Evolutionary conservation across 768 basidiomycete species (phyloP).

Genomic region (Chalciporus chontae): DNA sequence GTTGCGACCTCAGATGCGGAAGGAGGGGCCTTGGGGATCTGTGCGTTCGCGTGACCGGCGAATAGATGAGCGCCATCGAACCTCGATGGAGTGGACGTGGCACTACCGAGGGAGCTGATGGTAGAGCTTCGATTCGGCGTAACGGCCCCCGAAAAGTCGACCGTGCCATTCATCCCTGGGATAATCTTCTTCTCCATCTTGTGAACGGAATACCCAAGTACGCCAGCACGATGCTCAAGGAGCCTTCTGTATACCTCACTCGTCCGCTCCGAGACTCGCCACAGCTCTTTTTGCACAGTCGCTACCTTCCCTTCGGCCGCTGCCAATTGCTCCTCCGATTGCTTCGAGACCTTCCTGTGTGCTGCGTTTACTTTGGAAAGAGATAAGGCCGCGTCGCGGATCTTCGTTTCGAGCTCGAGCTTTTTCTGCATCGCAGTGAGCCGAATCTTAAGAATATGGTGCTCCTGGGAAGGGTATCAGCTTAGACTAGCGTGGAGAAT

Average conservation of each 20-base stretch:
- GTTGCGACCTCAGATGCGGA: constrained; percentile 43
- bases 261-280: constrained; percentile 60
- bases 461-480: constrained; percentile 49
- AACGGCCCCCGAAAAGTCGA: constrained; percentile 48
- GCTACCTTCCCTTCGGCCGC: constrained; percentile 73
- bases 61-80: constrained; percentile 87
- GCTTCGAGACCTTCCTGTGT: constrained; percentile 57
- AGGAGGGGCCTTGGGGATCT: constrained; percentile 46
- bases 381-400: constrained; percentile 80
- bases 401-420: constrained; percentile 77
- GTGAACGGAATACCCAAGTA: constrained; percentile 69
- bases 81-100: constrained; percentile 44
- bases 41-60: constrained; percentile 71
- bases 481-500: constrained; percentile 8
- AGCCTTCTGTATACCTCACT: constrained; percentile 61
- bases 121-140: constrained; percentile 50
- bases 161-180: constrained; percentile 23
- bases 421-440: constrained; percentile 67
- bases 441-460: constrained; percentile 64
- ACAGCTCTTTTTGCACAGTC: constrained; percentile 64
- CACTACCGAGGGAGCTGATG: constrained; percentile 47
- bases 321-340: constrained; percentile 68
- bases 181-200: constrained; percentile 57
- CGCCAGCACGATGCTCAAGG: constrained; percentile 80
- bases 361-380: constrained; percentile 62